Percentiles rank a stretch among this genome's conserved stretches.
Evolutionary conservation across 139 green algal genomes (phyloP).

Genomic region (Gonium pectorale): DNA sequence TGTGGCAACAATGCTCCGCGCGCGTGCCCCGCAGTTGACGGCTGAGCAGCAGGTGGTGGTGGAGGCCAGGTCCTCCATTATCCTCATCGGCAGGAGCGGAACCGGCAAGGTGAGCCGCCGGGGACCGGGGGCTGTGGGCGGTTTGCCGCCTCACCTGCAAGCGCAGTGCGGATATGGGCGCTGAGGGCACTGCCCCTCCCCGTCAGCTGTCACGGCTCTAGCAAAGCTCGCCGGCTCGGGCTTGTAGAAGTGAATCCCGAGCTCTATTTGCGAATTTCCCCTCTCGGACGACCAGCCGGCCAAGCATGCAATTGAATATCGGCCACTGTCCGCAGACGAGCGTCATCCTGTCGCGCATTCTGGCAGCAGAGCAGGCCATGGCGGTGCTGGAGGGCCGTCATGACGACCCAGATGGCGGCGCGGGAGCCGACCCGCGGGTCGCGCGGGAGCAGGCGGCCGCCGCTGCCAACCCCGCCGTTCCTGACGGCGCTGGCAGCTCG

Average conservation of each 20-base stretch:
- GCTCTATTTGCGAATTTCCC: too few species aligned
- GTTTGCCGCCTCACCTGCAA: too few species aligned
- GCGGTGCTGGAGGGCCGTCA: neutral
- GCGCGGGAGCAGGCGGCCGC: neutral
- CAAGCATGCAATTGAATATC: neutral
- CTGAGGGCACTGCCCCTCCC: too few species aligned
- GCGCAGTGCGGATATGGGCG: too few species aligned
- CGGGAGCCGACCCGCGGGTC: neutral
- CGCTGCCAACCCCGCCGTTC: too few species aligned
- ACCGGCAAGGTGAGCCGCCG: slow-evolving; percentile 57
- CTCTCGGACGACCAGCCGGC: too few species aligned
- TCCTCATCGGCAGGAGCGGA: slow-evolving; percentile 48
- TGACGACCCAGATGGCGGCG: neutral
- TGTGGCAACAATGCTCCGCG: neutral
- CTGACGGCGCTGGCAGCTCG: too few species aligned
- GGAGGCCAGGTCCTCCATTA: neutral
- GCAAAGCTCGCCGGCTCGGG: neutral
- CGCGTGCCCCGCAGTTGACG: slow-evolving; percentile 3
- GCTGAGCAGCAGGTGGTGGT: neutral
- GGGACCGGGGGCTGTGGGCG: too few species aligned
- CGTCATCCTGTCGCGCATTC: slow-evolving; percentile 1
- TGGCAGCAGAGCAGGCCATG: neutral
- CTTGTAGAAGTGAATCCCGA: neutral
- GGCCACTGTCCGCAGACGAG: neutral
- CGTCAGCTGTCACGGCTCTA: neutral